Conservation (phyloP, 768 basidiomycete genomes). For the Mycena haematopus region DNA sequence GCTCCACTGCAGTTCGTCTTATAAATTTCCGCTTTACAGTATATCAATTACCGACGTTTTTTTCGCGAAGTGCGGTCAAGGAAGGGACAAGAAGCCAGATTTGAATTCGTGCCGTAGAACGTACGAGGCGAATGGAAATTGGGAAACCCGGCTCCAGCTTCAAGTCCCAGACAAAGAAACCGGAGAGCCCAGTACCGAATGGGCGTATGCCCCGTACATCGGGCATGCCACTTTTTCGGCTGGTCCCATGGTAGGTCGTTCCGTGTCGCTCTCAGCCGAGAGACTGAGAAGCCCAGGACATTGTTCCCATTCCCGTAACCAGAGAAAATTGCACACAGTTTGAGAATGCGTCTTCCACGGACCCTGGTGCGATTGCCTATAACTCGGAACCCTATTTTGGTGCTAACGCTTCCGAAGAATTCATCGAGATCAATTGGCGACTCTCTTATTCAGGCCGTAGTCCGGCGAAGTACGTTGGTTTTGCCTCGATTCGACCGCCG, state of each 20-base stretch:
- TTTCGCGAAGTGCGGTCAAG: constrained; percentile 31
- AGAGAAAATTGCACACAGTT: constrained; percentile 35
- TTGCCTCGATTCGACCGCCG: constrained; percentile 16
- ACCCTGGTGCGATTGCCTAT: constrained; percentile 8
- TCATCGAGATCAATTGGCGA: constrained; percentile 41
- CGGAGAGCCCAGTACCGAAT: constrained; percentile 27
- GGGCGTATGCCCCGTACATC: constrained; percentile 42
- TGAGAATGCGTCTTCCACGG: constrained; percentile 3
- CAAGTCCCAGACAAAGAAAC: constrained; percentile 16
- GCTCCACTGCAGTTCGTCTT: constrained; percentile 31
- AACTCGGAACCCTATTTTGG: background rate
- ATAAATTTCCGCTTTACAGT: background rate
- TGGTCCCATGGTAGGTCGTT: constrained; percentile 39
- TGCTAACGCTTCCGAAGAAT: constrained; percentile 20
- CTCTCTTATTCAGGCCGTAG: constrained; percentile 39
- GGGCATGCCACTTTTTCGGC: constrained; percentile 19
- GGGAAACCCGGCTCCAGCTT: constrained; percentile 39
- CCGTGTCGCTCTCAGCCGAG: background rate
- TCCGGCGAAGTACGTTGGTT: constrained; percentile 31
- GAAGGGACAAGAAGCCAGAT: constrained; percentile 15
- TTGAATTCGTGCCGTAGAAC: constrained; percentile 32
- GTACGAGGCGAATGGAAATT: constrained; percentile 36
- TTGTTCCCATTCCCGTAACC: constrained; percentile 40
- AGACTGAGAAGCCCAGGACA: constrained; percentile 33
- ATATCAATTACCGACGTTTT: background rate